Base-by-base conservation (phyloP, 768 basidiomycete genomes). In the Rhodotorula paludigena region DNA sequence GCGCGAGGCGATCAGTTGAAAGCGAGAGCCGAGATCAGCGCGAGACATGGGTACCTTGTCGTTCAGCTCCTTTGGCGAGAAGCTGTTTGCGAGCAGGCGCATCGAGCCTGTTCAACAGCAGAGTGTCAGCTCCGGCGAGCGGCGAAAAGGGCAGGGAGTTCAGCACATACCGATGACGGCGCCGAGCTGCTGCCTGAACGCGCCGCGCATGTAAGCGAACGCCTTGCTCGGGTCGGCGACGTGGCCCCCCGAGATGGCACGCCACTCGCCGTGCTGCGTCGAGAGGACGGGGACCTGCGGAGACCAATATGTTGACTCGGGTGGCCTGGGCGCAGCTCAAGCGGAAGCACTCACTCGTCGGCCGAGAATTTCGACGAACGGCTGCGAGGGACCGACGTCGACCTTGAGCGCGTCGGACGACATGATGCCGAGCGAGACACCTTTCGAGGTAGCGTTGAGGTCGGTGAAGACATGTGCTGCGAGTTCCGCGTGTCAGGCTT, bases 391-490 rank as follows among this genome's bases (percentile, higher is more conserved):
- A 84, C 84, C 72, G 87, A 86, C 68, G 82, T 81, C 38, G 66
- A 81, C 81, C 64, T 83, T 82, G 57, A 82, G 83, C 1, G 63
- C 62, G 0, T 45, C 49, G 10, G 63, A 36, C 0, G 49, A 39
- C 30, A 60, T 87, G 61, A 92, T 83, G 5, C 93, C 92, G 33
- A 96, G 81, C 41, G 87, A 86, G 32, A 90, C 82, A 18, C 91
- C 92, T 77, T 92, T 94, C 36, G 87, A 81, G 45, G 89, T 80
- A 1, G 90, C 90, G 71, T 93, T 94, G 84, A 94, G 85, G 76
- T 94, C 91, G 16, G 92, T 94, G 77, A 92, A 96, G 28, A 87
- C 90, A 55, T 90, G 89, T 9, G 92, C 93, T 92, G 70, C 16
- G n/a, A 28, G 11, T 2, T n/a, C 1, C 38, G 21, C 2, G 36